Evolutionary conservation across 768 basidiomycete genomes (phyloP), one percentile per base, ranked within the genome.

Genomic region (Amanita polypyramis): DNA sequence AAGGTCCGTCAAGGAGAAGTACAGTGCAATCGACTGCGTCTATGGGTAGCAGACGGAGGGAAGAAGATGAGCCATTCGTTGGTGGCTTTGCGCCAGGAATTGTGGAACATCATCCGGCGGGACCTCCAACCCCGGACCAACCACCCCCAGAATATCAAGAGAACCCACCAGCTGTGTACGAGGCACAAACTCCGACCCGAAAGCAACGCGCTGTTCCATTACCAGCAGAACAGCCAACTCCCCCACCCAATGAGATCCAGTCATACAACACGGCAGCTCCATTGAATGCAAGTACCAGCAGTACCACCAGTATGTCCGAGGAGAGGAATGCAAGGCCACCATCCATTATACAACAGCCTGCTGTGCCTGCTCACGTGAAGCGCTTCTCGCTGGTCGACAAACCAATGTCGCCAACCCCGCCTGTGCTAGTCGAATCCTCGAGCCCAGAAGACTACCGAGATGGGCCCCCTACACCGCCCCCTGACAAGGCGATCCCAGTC

Each of bases 381-480:
- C 79, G 88, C 6, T 91, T 84, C 58, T 87, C 89, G 1, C 70
- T 92, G 15, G 76, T 82, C 15, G 88, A 92, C 55, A 80, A 73
- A 45, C 88, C 87, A 14, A 56, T 79, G 23, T 60, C 62, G 10
- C 66, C 69, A 7, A 56, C 62, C 4, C 57, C 71, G 1, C 76
- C 72, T 11, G 68, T 80, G 9, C 67, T 83, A 12, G 58, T 87
- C 15, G 78, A 75, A 47, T 70, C 72, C 8, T 68, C 67, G 52
- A 81, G 65, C 60, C 73, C 68, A 4, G 63, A 60, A 42, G 63
- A 66, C 34, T 59, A 64, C 42, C 53, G 62, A 25, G 65, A 68
- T 43, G 64, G 63, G 12, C 62, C 60, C 25, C 59, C 60, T 25
- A 62, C 67, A 17, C 67, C 74, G 6, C 67, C 70, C 15, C 59